Base-by-base conservation (phyloP, 1,284 basidiomycete species). In the Boletus subluridellus region DNA sequence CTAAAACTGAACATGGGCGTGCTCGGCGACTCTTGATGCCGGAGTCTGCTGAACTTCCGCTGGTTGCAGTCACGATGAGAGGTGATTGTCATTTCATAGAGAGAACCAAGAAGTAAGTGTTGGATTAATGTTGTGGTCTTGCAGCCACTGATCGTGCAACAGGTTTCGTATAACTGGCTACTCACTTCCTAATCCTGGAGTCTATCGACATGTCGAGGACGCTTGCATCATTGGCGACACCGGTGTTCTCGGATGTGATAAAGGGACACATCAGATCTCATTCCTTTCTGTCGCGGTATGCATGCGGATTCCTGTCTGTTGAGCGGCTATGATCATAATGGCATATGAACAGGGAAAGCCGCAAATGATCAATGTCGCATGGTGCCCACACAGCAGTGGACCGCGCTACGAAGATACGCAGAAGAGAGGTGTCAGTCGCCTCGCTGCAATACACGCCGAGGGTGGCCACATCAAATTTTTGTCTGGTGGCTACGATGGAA, bases 41-140 rank as follows among this genome's bases (percentile, higher is more conserved):
- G 41, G 49, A 60, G 34, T 65, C 71, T 49, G 56, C 60, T 26
- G 63, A 65, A 42, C 62, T 76, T 44, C 78, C 79, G 12, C 63
- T 80, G 35, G 72, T 77, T 45, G 77, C 80, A 21, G 71, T 84
- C 47, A 77, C 79, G 32, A 81, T 83, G 80, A 73, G 80, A 46
- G 78, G 77, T 28, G 80, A 83, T 60, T 69, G 76, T 17, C 78
- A 83, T 57, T 82, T 81, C 64, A 78, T 82, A 59, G 63, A 78
- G 61, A 71, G 74, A 58, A 66, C 62, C 53, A 61, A 68, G 55
- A 70, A 71, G 71, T 72, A 63, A 62, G 70, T 65, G 52, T 32
- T 35, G 53, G 50, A 49, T 54, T 54, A 49, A 24, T 21, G 39
- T 52, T 52, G 39, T 55, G 24, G 48, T 53, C 56, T 42, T 62